phyloP scores from a whole-genome alignment of 176 grass and related monocot species.

The Neostapfia colusana region DNA sequence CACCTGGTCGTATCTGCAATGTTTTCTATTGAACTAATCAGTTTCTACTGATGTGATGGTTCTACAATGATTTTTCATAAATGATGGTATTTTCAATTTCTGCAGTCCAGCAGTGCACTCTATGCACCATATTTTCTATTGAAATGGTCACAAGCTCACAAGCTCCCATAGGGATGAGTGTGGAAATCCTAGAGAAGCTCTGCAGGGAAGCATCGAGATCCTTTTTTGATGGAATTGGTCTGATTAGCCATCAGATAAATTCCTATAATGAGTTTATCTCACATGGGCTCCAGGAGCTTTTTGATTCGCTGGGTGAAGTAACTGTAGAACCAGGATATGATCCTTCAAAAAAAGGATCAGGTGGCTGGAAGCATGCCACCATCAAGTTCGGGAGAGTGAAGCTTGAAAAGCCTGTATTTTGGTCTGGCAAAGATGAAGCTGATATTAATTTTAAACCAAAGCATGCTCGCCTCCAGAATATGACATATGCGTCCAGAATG shows the following conservation, averaged over 20 bases:
- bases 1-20: no score
- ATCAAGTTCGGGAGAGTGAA: constrained; percentile 68
- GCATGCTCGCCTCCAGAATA: constrained; percentile 83
- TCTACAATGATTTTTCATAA: no score
- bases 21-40: no score
- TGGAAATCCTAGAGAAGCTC: constrained; percentile 61
- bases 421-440: constrained; percentile 38
- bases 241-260: constrained; percentile 72
- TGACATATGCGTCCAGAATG: constrained; percentile 77
- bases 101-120: no score
- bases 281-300: constrained; percentile 66
- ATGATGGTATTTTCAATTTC: no score
- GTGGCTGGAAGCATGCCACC: constrained; percentile 55
- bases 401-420: constrained; percentile 50
- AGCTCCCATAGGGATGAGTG: constrained; percentile 29
- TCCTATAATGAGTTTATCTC: constrained; percentile 79
- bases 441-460: constrained; percentile 59
- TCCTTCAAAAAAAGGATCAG: constrained; percentile 60
- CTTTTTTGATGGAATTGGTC: constrained; percentile 59
- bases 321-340: constrained; percentile 67
- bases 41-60: no score
- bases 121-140: no score
- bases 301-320: constrained; percentile 67
- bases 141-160: neutral
- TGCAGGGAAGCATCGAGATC: constrained; percentile 65